Evolutionary conservation across 768 basidiomycete species (phyloP), one percentile per base, ranked within the genome.

Genomic region (Pholiota molesta): DNA sequence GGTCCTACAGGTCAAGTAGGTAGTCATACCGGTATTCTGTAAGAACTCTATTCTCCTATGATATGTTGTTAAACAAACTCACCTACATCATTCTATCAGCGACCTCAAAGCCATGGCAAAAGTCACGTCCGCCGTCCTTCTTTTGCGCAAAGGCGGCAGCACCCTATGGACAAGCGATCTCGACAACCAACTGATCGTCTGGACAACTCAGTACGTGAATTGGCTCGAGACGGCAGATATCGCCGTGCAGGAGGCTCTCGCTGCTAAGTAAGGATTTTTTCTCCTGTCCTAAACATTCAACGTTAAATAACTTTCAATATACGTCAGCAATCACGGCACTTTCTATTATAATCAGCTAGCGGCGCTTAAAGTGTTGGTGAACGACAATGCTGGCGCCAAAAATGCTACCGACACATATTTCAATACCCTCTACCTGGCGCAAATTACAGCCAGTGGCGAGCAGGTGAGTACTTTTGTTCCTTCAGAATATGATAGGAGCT

Each of bases 281-380:
- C 51, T 37, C 21, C 28, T n/a, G n/a, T n/a, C 49, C 42, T 61
- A 16, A 17, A 14, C 3, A 19, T 16, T 10, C 31, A 9, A 10
- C 4, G 11, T 21, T 52, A 19, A n/a, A n/a, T n/a, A n/a, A 23
- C 35, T 31, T 13, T 44, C 47, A 5, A 47, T n/a, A 65, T 19
- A 6, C 31, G 37, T 47, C 33, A 90, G 87, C 67, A 90, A 90
- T 65, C 89, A 89, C 65, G 88, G 86, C 33, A 78, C 83, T 0
- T 90, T 84, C 72, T 90, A 83, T 70, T 83, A 78, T 67, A 84
- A 82, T 64, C 88, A 91, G 68, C 75, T 85, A 0, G 81, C 83
- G 0, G 77, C 87, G 0, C 71, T 88, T 44, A 83, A 87, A 66
- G 70, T 88, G 40, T 69, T 90, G 11, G 75, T 82, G 28, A 80